These are phyloP conservation scores for Zygotorulaspora danielsina DNA, from an alignment of 805 yeast genomes.

Conservation along the genomic window DNA sequence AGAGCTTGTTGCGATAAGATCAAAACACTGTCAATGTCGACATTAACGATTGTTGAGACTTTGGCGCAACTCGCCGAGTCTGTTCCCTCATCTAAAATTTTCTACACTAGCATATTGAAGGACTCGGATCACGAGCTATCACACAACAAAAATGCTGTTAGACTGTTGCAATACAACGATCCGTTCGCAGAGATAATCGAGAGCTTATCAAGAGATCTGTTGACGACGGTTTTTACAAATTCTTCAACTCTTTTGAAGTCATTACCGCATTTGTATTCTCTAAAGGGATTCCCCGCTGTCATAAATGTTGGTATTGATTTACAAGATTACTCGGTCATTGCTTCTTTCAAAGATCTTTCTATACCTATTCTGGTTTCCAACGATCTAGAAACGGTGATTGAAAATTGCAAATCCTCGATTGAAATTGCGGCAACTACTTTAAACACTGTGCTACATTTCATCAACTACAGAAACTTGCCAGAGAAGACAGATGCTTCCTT, in stretches of 20 bases:
- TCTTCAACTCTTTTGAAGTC: slow-evolving; percentile 52
- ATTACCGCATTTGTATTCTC: slow-evolving; percentile 51
- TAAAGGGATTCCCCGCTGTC: slow-evolving; percentile 44
- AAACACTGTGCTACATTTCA: slow-evolving; percentile 71
- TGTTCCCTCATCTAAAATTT: slow-evolving; percentile 13
- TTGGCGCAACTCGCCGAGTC: slow-evolving; percentile 16
- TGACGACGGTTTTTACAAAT: slow-evolving; percentile 48
- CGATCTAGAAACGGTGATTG: slow-evolving; percentile 47
- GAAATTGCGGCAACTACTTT: slow-evolving; percentile 46
- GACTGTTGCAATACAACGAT: slow-evolving; percentile 29
- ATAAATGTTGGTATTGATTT: slow-evolving; percentile 55
- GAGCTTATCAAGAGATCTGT: slow-evolving; percentile 17
- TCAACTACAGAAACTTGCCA: slow-evolving; percentile 23
- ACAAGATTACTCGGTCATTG: slow-evolving; percentile 62
- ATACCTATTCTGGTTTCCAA: slow-evolving; percentile 66
- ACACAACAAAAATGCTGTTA: slow-evolving; percentile 15
- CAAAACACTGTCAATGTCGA: no score
- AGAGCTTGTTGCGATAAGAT: no score
- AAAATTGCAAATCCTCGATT: slow-evolving; percentile 55
- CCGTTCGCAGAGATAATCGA: slow-evolving; percentile 29
- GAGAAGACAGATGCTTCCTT: slow-evolving; percentile 16
- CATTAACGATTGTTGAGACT: slow-evolving; percentile 10
- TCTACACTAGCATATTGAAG: slow-evolving; percentile 24
- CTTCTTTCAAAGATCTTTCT: slow-evolving; percentile 70
- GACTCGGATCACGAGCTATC: slow-evolving; percentile 15